Evolutionary conservation across 345 rosid species (phyloP), one percentile per base, ranked within the genome.

Genomic region (Clausena lansium): DNA sequence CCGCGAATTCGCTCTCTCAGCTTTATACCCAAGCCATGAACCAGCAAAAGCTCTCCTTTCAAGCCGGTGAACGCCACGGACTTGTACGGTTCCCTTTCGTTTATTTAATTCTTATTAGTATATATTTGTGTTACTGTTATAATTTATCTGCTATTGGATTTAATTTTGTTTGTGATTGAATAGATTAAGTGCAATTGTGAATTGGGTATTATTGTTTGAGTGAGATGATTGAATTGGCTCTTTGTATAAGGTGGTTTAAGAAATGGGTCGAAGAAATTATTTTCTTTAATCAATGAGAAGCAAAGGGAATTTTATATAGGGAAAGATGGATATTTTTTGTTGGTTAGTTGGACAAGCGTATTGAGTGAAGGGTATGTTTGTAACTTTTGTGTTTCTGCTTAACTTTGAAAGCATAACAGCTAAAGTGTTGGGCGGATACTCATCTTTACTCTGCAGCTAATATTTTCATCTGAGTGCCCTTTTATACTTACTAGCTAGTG

Each of bases 1-100:
- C 93, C n/a, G 97, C 97, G 4, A 94, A 93, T 74, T 91, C 97
- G 4, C 86, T 94, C 50, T 93, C 98, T 13, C 98, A 93, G 86
- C 94, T 94, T 54, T 94, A 94, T 73, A 87, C 93, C 55, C 95
- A 89, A 81, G 86, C 92, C n/a, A 88, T 89, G 95, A 91, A 88
- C 70, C 93, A 91, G 39, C 93, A 91, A 83, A 90, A 88, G 55
- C 81, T 87, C 15, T 91, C 95, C 30, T 91, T 91, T 62, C 92
- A 88, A 80, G 92, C 92, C 68, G 95, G 95, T 33, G 93, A 91
- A 81, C 91, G 95, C 62, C 93, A 89, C 71, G 90, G 93, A 30
- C 84, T 89, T 77, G 93, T 91, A 81, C 54, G 52, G 67, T n/a
- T 82, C 57, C 22, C 36, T 61, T 70, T 68, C 36, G 74, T 17